A percentile compares a stretch with the other conserved stretches of the same genome.
Evolutionary conservation across 768 basidiomycete species (phyloP).

Genomic region (Calocybe cyanea): DNA sequence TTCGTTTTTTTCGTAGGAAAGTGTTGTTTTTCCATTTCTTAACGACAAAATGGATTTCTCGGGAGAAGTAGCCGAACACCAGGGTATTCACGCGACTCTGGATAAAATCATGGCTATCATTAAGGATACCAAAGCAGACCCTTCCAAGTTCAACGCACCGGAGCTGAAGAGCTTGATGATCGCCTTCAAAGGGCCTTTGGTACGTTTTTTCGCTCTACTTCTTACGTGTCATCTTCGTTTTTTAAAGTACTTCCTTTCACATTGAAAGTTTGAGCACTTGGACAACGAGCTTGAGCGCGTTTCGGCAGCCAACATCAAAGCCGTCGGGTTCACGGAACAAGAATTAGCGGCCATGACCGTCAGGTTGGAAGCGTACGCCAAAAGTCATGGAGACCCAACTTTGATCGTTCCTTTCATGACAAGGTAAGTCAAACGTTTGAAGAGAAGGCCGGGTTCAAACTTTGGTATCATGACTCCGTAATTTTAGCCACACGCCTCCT

Average conservation of each 20-base stretch:
- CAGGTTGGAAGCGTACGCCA: slow-evolving; percentile 26
- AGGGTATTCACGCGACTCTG: slow-evolving; percentile 26
- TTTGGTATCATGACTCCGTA: not conserved
- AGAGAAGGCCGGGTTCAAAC: too few relatives aligned
- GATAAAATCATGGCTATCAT: slow-evolving; percentile 23
- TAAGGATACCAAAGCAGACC: slow-evolving; percentile 21
- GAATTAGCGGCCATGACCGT: slow-evolving; percentile 25
- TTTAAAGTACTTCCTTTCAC: not conserved
- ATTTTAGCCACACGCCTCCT: slow-evolving; percentile 32
- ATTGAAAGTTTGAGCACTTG: slow-evolving; percentile 28
- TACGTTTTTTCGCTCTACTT: slow-evolving; percentile 17
- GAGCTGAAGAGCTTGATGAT: slow-evolving; percentile 26
- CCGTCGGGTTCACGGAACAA: slow-evolving; percentile 21
- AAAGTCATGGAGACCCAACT: slow-evolving; percentile 30
- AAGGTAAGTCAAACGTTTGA: slow-evolving; percentile 20
- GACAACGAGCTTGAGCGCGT: slow-evolving; percentile 35
- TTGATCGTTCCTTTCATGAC: slow-evolving; percentile 31
- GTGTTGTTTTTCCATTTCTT: slow-evolving; percentile 32
- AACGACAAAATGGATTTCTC: slow-evolving; percentile 34
- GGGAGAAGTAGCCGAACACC: slow-evolving; percentile 31
- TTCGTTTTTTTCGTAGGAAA: slow-evolving; percentile 22
- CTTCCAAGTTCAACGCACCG: slow-evolving; percentile 25
- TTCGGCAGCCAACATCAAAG: slow-evolving; percentile 24
- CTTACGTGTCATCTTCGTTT: not conserved
- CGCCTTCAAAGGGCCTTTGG: slow-evolving; percentile 25